A percentile compares a stretch with the other conserved stretches of the same genome.
Evolutionary conservation across 345 rosid genomes (phyloP).

Genomic region (Lagerstroemia speciosa): DNA sequence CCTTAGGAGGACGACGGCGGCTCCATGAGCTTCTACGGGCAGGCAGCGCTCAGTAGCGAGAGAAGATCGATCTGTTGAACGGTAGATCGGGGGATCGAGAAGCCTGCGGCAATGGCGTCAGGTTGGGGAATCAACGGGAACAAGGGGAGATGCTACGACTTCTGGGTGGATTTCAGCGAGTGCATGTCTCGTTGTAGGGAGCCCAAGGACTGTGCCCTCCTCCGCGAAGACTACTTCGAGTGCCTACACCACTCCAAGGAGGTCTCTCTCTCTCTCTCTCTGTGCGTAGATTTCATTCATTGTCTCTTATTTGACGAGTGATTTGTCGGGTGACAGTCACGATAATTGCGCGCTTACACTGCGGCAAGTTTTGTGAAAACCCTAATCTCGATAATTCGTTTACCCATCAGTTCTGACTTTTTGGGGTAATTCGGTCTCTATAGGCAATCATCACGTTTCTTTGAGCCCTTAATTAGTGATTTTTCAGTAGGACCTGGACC

Average conservation of each 20-base stretch:
- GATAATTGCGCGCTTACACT: background rate
- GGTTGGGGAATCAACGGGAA: slow-evolving; percentile 97
- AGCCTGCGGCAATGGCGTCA: slow-evolving; percentile 49
- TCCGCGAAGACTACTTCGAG: slow-evolving; percentile 92
- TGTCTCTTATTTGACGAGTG: background rate
- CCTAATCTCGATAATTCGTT: background rate
- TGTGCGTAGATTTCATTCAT: background rate
- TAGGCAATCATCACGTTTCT: background rate
- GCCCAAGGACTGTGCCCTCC: slow-evolving; percentile 88
- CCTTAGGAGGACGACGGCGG: no score
- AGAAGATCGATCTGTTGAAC: no score
- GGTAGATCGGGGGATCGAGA: background rate
- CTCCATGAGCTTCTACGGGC: no score
- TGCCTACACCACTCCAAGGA: slow-evolving; percentile 99
- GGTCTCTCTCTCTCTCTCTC: slow-evolving; percentile 28
- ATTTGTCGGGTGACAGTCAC: background rate
- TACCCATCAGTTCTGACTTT: background rate
- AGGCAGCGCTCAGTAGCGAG: no score
- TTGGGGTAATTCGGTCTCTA: background rate
- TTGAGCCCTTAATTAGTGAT: background rate
- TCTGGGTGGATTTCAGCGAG: slow-evolving; percentile 86
- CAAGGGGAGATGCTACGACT: slow-evolving; percentile 94
- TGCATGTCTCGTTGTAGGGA: slow-evolving; percentile 90
- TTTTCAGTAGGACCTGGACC: background rate
- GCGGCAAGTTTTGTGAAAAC: background rate